phyloP scores from a whole-genome alignment of 2,329 filamentous ascomycete genomes.

The Zasmidium angulare region DNA sequence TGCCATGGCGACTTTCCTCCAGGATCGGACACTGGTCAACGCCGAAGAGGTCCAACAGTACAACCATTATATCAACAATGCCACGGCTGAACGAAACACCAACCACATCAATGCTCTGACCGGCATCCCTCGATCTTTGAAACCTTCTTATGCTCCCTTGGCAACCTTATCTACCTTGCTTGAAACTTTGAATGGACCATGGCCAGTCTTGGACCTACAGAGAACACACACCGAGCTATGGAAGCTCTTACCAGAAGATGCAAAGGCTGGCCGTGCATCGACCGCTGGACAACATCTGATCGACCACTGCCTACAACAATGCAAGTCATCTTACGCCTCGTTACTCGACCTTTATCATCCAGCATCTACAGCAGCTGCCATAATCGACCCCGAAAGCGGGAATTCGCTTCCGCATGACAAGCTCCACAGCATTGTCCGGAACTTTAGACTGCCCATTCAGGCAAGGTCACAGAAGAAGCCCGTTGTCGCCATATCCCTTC shows the following conservation, averaged over 20 bases:
- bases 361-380: constrained; percentile 22
- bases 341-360: constrained; percentile 32
- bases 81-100: neutral
- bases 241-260: constrained; percentile 40
- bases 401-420: constrained; percentile 26
- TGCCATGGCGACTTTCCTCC: constrained; percentile 17
- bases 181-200: constrained; percentile 22
- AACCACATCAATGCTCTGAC: constrained; percentile 11
- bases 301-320: constrained; percentile 24
- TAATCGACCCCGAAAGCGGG: constrained; percentile 32
- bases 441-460: constrained; percentile 30
- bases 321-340: constrained; percentile 29
- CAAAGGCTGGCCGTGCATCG: constrained; percentile 32
- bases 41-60: constrained; percentile 10
- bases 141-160: constrained; percentile 28
- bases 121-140: constrained; percentile 20
- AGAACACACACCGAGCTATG: constrained; percentile 39
- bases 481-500: constrained; percentile 52
- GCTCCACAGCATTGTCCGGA: constrained; percentile 26
- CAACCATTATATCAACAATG: constrained; percentile 10
- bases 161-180: constrained; percentile 28
- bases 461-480: constrained; percentile 36
- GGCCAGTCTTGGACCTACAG: constrained; percentile 33
- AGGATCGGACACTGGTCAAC: constrained; percentile 11
- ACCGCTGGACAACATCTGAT: constrained; percentile 18